Conservation (phyloP, 2,329 filamentous ascomycete genomes). For the Phaeosphaeriaceae sp. region DNA sequence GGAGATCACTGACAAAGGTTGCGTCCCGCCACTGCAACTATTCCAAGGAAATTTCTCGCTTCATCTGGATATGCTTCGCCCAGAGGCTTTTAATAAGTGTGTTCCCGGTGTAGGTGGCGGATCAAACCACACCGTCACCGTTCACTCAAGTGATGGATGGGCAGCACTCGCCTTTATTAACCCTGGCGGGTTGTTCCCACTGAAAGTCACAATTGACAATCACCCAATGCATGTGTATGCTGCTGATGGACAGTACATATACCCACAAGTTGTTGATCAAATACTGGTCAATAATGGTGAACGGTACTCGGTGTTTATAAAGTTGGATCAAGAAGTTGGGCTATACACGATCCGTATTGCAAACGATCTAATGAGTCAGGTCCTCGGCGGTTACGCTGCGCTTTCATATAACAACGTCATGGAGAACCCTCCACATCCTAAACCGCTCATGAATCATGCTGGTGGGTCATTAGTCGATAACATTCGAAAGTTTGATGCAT, state of each 20-base stretch:
- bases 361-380: neutral
- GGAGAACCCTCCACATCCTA: neutral
- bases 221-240: slow-evolving; percentile 10
- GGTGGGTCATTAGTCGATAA: neutral
- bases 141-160: neutral
- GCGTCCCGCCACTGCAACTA: neutral
- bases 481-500: neutral
- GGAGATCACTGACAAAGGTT: slow-evolving; percentile 2
- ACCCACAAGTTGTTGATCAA: slow-evolving; percentile 1
- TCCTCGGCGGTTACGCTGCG: neutral
- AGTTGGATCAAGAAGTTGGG: slow-evolving; percentile 1
- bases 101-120: neutral
- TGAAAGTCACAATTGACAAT: slow-evolving; percentile 10
- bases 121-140: neutral
- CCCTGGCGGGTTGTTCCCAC: neutral
- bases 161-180: slow-evolving; percentile 4
- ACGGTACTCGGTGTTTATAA: slow-evolving; percentile 5
- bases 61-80: neutral
- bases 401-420: slow-evolving; percentile 1
- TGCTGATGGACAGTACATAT: slow-evolving; percentile 10
- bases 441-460: neutral
- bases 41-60: slow-evolving; percentile 5
- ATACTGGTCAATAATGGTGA: slow-evolving; percentile 3
- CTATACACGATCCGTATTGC: slow-evolving; percentile 4
- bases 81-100: neutral